Evolutionary conservation across 1,284 basidiomycete genomes (phyloP).

Genomic region (Cutaneotrichosporon dermatis): DNA sequence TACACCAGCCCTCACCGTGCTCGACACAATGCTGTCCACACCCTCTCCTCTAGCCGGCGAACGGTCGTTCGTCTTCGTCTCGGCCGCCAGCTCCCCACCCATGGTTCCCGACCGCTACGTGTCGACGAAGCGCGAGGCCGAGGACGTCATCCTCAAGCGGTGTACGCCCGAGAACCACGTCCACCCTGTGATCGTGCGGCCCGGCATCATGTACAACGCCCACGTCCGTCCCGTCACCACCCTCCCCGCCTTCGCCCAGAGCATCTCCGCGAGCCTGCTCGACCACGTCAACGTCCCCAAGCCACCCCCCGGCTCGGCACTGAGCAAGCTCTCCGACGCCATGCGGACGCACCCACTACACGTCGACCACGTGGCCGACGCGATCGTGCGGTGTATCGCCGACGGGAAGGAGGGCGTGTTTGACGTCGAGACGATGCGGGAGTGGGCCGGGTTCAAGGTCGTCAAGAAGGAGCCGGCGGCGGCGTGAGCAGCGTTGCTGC

Average conservation of each 20-base stretch:
- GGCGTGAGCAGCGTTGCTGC: neutral
- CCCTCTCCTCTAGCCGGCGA: constrained; percentile 15
- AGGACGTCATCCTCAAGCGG: constrained; percentile 41
- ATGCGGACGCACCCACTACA: constrained; percentile 84
- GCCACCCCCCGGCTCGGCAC: constrained; percentile 51
- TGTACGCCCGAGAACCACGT: constrained; percentile 5
- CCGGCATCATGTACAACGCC: constrained; percentile 92
- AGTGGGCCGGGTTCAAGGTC: constrained; percentile 39
- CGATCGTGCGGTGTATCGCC: constrained; percentile 53
- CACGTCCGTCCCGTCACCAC: constrained; percentile 84
- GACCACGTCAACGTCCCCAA: constrained; percentile 57
- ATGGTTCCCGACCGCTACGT: constrained; percentile 81
- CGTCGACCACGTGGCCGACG: constrained; percentile 89
- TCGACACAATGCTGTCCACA: constrained; percentile 60
- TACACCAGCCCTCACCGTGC: constrained; percentile 55
- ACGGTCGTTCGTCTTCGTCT: constrained; percentile 79
- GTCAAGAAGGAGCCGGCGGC: neutral
- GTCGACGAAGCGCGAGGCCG: constrained; percentile 83
- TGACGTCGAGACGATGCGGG: constrained; percentile 68
- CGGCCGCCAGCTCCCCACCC: constrained; percentile 87
- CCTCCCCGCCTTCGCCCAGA: constrained; percentile 76
- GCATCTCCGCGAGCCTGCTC: constrained; percentile 68
- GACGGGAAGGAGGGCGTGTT: constrained; percentile 61
- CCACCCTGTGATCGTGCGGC: constrained; percentile 68
- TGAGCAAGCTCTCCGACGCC: constrained; percentile 52